Evolutionary conservation across 2,329 filamentous ascomycete genomes (phyloP).

Genomic region (Xylaria sp.): DNA sequence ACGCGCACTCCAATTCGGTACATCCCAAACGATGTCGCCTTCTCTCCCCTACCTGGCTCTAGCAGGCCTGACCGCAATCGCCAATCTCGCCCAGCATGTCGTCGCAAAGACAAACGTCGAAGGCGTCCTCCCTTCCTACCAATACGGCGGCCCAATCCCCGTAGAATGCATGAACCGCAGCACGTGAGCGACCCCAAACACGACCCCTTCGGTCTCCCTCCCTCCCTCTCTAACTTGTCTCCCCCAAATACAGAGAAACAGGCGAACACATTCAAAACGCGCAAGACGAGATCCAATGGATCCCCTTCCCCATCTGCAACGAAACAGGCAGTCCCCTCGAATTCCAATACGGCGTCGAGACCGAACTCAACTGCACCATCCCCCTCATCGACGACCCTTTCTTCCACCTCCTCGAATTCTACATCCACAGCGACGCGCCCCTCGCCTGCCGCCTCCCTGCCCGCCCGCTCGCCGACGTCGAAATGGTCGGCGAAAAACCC

Average conservation of each 20-base stretch:
- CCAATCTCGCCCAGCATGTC: conserved; percentile 12
- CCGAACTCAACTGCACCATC: conserved; percentile 79
- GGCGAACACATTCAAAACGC: conserved; percentile 83
- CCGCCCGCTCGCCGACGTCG: conserved; percentile 56
- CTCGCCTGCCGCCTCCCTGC: conserved; percentile 85
- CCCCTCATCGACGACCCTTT: conserved; percentile 70
- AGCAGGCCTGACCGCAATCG: conserved; percentile 14
- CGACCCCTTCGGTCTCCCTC: neutral
- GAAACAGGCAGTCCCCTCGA: conserved; percentile 79
- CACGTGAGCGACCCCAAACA: conserved; percentile 46
- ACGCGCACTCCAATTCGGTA: neutral
- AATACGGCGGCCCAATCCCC: conserved; percentile 60
- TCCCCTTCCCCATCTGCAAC: conserved; percentile 84
- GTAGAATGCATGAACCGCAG: conserved; percentile 72
- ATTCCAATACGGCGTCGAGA: conserved; percentile 77
- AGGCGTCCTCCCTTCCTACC: conserved; percentile 53
- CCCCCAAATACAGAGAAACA: conserved; percentile 58
- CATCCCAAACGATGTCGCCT: conserved; percentile 23
- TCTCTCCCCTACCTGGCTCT: conserved; percentile 20
- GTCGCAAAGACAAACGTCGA: conserved; percentile 29
- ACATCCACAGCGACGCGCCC: conserved; percentile 93
- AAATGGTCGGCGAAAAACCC: conserved; percentile 48
- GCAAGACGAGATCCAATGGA: conserved; percentile 80
- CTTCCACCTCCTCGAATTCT: conserved; percentile 92
- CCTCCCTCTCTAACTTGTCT: neutral